Evolutionary conservation across 2,329 filamentous ascomycete species (phyloP), one percentile per base, ranked within the genome.

Genomic region (Arthrobotrys megalospora): DNA sequence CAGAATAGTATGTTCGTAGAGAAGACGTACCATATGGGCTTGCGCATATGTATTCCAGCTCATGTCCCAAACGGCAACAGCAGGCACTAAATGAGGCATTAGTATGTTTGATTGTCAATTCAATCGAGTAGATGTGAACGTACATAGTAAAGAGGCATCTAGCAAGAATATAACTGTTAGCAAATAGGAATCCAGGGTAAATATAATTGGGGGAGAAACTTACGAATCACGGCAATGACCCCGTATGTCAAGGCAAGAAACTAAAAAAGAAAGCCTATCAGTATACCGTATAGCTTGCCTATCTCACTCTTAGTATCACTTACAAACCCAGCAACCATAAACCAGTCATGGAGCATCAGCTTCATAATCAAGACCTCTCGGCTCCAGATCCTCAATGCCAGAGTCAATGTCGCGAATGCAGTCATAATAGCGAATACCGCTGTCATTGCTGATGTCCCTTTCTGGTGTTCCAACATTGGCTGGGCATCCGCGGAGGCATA

Each of bases 301-400:
- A 19, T 28, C 2, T 10, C 3, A 16, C 28, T 14, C 4, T 16
- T 14, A 36, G 21, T 36, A 28, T 14, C n/a, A 66, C 72, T 62
- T 43, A 78, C 62, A 50, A 71, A 78, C 48, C 75, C 75, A 28
- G 62, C 16, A 62, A 78, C 65, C 75, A 78, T 72, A 62, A 78
- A 58, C 75, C 75, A 78, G 21, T 78, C 75, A n/a, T 78, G 60
- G 4, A 58, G 47, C 67, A 78, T 72, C 16, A 78, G 12, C 11
- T 36, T 71, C 43, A 52, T 63, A 10, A 67, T 41, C 52, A 78
- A 62, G 10, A 78, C 52, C n/a, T 78, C 67, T 16, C 75, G 50
- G 14, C 67, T 72, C 75, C 75, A 78, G 12, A 78, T 66, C 32
- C 75, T 47, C 36, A 78, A 43, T 0, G 19, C 63, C 8, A 78